phyloP scores from a whole-genome alignment of 164 flowering plant species.

The Liquidambar formosana region DNA sequence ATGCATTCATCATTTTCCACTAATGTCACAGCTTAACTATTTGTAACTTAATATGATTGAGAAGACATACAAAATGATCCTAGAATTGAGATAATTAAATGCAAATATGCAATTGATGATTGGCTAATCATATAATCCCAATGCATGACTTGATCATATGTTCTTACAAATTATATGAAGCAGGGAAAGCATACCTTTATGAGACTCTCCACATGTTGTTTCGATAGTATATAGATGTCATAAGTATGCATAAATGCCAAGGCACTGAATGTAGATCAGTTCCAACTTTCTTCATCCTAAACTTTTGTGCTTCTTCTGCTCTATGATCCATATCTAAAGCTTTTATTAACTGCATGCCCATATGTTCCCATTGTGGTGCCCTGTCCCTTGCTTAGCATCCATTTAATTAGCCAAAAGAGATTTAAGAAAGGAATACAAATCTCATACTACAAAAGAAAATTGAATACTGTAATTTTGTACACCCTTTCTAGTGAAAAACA shows the following conservation, averaged over 20 bases:
- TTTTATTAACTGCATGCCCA: constrained; percentile 64
- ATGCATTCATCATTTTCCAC: neutral
- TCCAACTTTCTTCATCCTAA: constrained; percentile 81
- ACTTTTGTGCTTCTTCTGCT: constrained; percentile 82
- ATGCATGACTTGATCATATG: neutral
- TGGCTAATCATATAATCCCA: no score
- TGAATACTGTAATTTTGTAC: no score
- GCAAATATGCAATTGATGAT: no score
- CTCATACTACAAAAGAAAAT: no score
- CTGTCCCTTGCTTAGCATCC: constrained; percentile 98
- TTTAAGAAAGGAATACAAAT: neutral
- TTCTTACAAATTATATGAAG: neutral
- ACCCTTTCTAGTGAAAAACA: no score
- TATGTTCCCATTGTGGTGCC: constrained; percentile 82
- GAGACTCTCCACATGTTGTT: constrained; percentile 75
- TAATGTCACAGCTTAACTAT: neutral
- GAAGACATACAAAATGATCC: no score
- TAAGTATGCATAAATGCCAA: constrained; percentile 72
- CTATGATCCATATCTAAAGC: constrained; percentile 94
- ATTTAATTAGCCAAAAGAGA: constrained; percentile 70
- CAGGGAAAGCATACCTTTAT: constrained; percentile 49
- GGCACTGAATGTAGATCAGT: constrained; percentile 86
- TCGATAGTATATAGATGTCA: constrained; percentile 83
- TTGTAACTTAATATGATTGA: neutral
- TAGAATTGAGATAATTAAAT: no score